Evolutionary conservation across 192 early-diverging fungal genomes (phyloP), one percentile per base, ranked within the genome.

Genomic region (Coemansia furcata): DNA sequence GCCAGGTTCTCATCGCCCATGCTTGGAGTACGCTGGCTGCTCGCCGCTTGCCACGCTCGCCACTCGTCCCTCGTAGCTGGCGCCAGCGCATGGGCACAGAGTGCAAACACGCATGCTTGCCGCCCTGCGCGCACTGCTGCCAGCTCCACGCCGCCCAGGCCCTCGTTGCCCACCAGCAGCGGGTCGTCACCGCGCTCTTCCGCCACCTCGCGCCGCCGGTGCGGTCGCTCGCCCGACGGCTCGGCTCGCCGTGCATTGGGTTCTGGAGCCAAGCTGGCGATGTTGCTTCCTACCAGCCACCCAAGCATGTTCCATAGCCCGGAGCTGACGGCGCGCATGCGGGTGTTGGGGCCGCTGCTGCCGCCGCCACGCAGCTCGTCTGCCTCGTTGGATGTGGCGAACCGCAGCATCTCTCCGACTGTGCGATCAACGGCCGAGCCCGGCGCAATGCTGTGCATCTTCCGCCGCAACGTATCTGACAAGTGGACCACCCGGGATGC

Each of bases 281-380:
- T 38, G 54, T 44, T 50, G 46, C 50, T 35, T 54, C 47, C 73
- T 2, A 81, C 78, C 43, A 81, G 70, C 78, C 78, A 81, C n/a
- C 73, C 78, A 46, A 81, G 73, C 78, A 81, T 72, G 60, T 58
- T 63, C 78, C 78, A 81, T 64, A 81, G 73, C 26, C 78, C 78
- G 14, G 67, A 26, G 50, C 72, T 63, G 15, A 65, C 54, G 30
- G 66, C 44, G 50, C 71, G 77, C 60, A 69, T 36, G 33, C 72
- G 71, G 11, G 63, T 47, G 4, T 67, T 15, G 33, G 63, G 57
- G 7, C 40, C n/a, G 49, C 37, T 40, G 9, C 29, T 19, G 50
- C 55, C 67, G 7, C 47, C 11, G 43, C 57, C 52, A 26, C 26
- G 29, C 50, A 54, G 6, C 12, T 54, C 54, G 15, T 57, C 54